Percentiles rank a stretch among this genome's conserved stretches.
Conservation (phyloP, 2,329 filamentous ascomycete genomes). For the Fusarium penzigii region DNA sequence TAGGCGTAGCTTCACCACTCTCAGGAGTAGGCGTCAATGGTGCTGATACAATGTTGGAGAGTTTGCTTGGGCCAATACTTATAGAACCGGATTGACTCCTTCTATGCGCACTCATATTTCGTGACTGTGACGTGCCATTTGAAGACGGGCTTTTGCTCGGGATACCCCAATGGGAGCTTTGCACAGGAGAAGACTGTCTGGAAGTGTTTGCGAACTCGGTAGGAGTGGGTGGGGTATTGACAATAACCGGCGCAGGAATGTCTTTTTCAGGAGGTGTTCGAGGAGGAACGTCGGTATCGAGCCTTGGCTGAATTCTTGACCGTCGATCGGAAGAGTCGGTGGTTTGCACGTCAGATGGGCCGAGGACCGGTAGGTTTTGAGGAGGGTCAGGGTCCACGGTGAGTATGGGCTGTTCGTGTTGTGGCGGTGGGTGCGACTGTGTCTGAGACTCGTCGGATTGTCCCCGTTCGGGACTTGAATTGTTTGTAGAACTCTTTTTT, state of each 20-base stretch:
- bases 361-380: constrained; percentile 25
- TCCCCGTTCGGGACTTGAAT: constrained; percentile 24
- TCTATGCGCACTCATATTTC: constrained; percentile 72
- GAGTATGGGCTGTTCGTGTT: constrained; percentile 21
- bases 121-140: constrained; percentile 63
- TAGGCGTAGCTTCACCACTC: constrained; percentile 56
- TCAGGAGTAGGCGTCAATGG: constrained; percentile 79
- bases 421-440: constrained; percentile 21
- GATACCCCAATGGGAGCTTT: constrained; percentile 31
- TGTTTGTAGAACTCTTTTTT: constrained; percentile 23
- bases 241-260: constrained; percentile 53
- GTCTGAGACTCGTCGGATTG: constrained; percentile 17
- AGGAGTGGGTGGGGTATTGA: constrained; percentile 68
- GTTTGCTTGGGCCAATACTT: constrained; percentile 74
- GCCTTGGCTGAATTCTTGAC: constrained; percentile 29
- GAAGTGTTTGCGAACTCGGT: constrained; percentile 42
- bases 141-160: constrained; percentile 32
- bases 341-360: constrained; percentile 33
- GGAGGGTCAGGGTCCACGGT: constrained; percentile 20
- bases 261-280: constrained; percentile 51
- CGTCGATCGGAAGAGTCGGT: constrained; percentile 30
- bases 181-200: constrained; percentile 28
- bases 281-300: constrained; percentile 39
- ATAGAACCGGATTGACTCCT: constrained; percentile 55
- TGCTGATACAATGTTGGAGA: constrained; percentile 72